Evolutionary conservation across 2,329 filamentous ascomycete species (phyloP).

Genomic region (Cladophialophora bantiana): DNA sequence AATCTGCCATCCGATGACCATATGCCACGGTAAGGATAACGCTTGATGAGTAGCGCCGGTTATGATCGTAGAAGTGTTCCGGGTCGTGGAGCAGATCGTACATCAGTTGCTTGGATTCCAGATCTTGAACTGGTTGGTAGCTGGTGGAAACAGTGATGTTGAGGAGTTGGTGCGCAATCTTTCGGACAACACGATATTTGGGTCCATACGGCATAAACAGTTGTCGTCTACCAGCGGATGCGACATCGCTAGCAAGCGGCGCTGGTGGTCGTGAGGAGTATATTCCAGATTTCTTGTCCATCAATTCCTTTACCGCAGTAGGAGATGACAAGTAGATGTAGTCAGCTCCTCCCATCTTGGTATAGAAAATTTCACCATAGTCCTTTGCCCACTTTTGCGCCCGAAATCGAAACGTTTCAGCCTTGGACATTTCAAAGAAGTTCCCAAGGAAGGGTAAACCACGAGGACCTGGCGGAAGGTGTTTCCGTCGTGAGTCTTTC

Average conservation of each 20-base stretch:
- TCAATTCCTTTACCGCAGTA: slow-evolving; percentile 60
- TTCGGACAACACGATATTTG: slow-evolving; percentile 54
- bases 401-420: slow-evolving; percentile 39
- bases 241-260: slow-evolving; percentile 42
- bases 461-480: slow-evolving; percentile 34
- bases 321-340: slow-evolving; percentile 56
- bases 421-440: slow-evolving; percentile 40
- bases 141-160: slow-evolving; percentile 53
- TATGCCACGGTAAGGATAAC: slow-evolving; percentile 61
- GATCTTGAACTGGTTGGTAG: slow-evolving; percentile 59
- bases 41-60: slow-evolving; percentile 58
- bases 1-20: slow-evolving; percentile 53
- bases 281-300: slow-evolving; percentile 50
- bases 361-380: slow-evolving; percentile 47
- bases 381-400: slow-evolving; percentile 45
- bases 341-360: slow-evolving; percentile 44
- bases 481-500: slow-evolving; percentile 38
- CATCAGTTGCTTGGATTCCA: slow-evolving; percentile 57
- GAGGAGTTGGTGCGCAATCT: slow-evolving; percentile 54
- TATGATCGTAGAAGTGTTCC: slow-evolving; percentile 55
- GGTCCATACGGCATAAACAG: slow-evolving; percentile 60
- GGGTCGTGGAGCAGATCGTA: slow-evolving; percentile 49
- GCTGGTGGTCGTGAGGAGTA: slow-evolving; percentile 50
- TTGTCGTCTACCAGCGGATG: slow-evolving; percentile 50
- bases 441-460: slow-evolving; percentile 35